These are phyloP conservation scores for Fusarium sp. DNA, from an alignment of 2,329 filamentous ascomycete species.

Conservation along the genomic window DNA sequence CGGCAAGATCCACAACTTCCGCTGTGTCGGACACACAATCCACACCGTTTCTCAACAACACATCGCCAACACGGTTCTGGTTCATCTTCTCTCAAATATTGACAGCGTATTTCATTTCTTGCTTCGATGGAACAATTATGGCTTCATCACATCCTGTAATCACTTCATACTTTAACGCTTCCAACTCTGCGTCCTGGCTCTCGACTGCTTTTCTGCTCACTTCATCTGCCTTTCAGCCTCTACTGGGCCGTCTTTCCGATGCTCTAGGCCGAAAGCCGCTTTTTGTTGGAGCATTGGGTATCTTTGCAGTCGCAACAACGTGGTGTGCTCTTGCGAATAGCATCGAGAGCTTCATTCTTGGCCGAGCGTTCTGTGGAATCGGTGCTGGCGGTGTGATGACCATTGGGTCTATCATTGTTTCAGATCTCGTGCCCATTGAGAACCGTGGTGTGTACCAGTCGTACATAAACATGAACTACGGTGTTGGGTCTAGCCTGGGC, in stretches of 20 bases:
- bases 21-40: conserved; percentile 20
- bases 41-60: conserved; percentile 59
- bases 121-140: conserved; percentile 85
- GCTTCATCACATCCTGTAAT: conserved; percentile 84
- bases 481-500: conserved; percentile 69
- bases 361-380: conserved; percentile 77
- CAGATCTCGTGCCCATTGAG: conserved; percentile 80
- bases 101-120: conserved; percentile 68
- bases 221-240: conserved; percentile 79
- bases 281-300: conserved; percentile 71
- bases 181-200: conserved; percentile 85
- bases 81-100: conserved; percentile 71
- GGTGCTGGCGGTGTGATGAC: conserved; percentile 79
- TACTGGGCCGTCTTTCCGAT: conserved; percentile 81
- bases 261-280: conserved; percentile 76
- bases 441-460: conserved; percentile 77
- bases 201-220: conserved; percentile 84
- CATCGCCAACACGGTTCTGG: conserved; percentile 68
- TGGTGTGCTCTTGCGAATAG: conserved; percentile 77
- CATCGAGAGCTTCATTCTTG: conserved; percentile 78
- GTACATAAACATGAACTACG: conserved; percentile 75
- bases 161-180: conserved; percentile 81
- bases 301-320: conserved; percentile 74
- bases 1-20: conserved; percentile 32
- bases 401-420: conserved; percentile 77